phyloP scores from a whole-genome alignment of 2,329 filamentous ascomycete genomes.

The Curvularia sp. region DNA sequence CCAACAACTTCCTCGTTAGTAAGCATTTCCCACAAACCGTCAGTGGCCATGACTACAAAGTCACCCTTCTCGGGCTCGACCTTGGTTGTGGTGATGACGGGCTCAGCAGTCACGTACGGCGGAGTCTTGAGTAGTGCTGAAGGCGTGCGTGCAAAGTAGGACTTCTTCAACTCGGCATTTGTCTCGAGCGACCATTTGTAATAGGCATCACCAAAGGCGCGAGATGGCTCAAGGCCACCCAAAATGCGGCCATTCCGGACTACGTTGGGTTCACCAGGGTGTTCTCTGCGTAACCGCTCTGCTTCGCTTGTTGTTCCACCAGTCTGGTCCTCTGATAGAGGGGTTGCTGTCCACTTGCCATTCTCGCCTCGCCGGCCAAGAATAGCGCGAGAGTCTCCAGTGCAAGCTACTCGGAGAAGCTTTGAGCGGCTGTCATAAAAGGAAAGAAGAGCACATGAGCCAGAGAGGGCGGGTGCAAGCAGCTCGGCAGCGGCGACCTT shows the following conservation, averaged over 20 bases:
- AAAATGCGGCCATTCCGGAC: slow-evolving; percentile 88
- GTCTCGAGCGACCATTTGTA: slow-evolving; percentile 96
- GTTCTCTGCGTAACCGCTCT: slow-evolving; percentile 79
- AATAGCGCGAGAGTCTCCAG: slow-evolving; percentile 94
- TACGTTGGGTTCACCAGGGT: slow-evolving; percentile 88
- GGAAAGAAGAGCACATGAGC: slow-evolving; percentile 94
- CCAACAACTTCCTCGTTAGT: slow-evolving; percentile 98
- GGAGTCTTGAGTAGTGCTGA: slow-evolving; percentile 83
- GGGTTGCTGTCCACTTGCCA: slow-evolving; percentile 91
- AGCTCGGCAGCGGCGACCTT: slow-evolving; percentile 91
- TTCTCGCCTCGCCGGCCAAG: slow-evolving; percentile 77
- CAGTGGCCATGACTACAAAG: slow-evolving; percentile 94
- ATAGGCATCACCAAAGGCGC: slow-evolving; percentile 93
- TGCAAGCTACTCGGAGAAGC: slow-evolving; percentile 90
- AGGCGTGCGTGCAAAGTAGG: slow-evolving; percentile 85
- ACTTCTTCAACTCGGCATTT: slow-evolving; percentile 78
- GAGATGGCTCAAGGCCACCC: slow-evolving; percentile 87
- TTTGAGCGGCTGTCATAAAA: slow-evolving; percentile 93
- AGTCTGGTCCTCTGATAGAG: slow-evolving; percentile 92
- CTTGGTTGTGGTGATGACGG: slow-evolving; percentile 90
- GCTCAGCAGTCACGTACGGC: slow-evolving; percentile 96
- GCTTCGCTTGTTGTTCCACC: slow-evolving; percentile 86
- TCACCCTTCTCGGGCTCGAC: slow-evolving; percentile 89
- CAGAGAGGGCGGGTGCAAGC: slow-evolving; percentile 89
- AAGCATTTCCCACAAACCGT: slow-evolving; percentile 98